Evolutionary conservation across 2,329 filamentous ascomycete species (phyloP).

Genomic region (Nemania sp.): DNA sequence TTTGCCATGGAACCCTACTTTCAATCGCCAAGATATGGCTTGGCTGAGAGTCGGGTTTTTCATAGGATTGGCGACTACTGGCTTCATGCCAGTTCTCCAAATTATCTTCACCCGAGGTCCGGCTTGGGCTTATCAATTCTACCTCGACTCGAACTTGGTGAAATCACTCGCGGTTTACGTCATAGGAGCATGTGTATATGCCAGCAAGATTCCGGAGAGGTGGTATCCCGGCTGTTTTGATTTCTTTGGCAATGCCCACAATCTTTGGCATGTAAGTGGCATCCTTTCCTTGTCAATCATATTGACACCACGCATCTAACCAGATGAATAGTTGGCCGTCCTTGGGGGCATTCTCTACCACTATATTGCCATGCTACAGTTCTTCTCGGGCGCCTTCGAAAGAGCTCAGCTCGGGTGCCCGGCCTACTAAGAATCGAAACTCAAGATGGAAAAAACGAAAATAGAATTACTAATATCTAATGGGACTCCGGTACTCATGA

Average conservation of each 20-base stretch:
- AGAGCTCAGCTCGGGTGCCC: slow-evolving; percentile 66
- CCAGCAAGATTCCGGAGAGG: slow-evolving; percentile 87
- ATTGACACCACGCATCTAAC: slow-evolving; percentile 83
- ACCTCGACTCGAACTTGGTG: slow-evolving; percentile 71
- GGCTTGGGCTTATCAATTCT: slow-evolving; percentile 86
- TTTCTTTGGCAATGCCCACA: slow-evolving; percentile 93
- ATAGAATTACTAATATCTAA: slow-evolving; percentile 5
- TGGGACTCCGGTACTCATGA: not conserved
- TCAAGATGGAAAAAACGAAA: not conserved
- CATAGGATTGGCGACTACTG: slow-evolving; percentile 81
- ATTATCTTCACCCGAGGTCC: slow-evolving; percentile 75
- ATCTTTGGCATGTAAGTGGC: slow-evolving; percentile 88
- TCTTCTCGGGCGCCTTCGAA: slow-evolving; percentile 79
- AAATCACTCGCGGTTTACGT: slow-evolving; percentile 90
- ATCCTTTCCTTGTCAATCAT: slow-evolving; percentile 75
- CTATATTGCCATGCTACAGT: slow-evolving; percentile 92
- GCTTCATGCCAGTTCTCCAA: slow-evolving; percentile 86
- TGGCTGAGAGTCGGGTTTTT: slow-evolving; percentile 94
- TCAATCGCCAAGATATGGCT: slow-evolving; percentile 90
- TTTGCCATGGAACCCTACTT: slow-evolving; percentile 92
- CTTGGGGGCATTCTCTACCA: slow-evolving; percentile 96
- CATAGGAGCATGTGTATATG: slow-evolving; percentile 82
- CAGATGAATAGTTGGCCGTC: slow-evolving; percentile 92
- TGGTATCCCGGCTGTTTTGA: slow-evolving; percentile 94
- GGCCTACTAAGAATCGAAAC: slow-evolving; percentile 46